These are phyloP conservation scores for Trypanosoma avium DNA, from an alignment of 208 protist species.

Conservation along the genomic window DNA sequence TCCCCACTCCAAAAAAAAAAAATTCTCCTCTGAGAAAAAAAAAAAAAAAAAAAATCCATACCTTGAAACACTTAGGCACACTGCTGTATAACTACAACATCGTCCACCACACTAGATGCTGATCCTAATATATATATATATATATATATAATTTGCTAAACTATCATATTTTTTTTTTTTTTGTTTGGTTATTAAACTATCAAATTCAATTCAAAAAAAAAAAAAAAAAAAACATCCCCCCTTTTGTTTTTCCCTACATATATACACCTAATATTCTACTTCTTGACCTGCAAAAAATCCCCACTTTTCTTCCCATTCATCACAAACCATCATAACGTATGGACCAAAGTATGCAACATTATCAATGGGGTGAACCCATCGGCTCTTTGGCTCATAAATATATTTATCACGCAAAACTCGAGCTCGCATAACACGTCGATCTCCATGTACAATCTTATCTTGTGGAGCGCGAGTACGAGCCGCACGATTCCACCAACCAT, in stretches of 20 bases:
- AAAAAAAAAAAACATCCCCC: constrained; percentile 15
- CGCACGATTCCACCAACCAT: constrained; percentile 89
- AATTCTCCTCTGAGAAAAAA: not conserved
- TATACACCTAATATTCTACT: constrained; percentile 77
- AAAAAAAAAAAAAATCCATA: not conserved
- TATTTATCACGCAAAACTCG: constrained; percentile 91
- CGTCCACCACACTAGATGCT: not conserved
- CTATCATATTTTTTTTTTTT: no score
- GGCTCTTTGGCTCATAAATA: constrained; percentile 89
- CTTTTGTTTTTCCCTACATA: constrained; percentile 2
- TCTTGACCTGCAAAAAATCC: constrained; percentile 91
- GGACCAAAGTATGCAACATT: constrained; percentile 90
- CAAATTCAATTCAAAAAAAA: not conserved
- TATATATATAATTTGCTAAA: not conserved
- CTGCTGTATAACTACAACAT: not conserved
- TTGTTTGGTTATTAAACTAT: no score
- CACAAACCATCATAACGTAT: constrained; percentile 92
- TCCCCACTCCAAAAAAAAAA: not conserved
- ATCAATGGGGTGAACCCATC: constrained; percentile 90
- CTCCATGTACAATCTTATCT: constrained; percentile 86
- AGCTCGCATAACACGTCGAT: constrained; percentile 86
- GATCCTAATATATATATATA: not conserved
- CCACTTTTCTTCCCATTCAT: constrained; percentile 94
- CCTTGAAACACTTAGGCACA: not conserved
- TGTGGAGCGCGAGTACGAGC: constrained; percentile 83